Conservation (phyloP, 2,329 filamentous ascomycete genomes). For the Fusarium scirpi region DNA sequence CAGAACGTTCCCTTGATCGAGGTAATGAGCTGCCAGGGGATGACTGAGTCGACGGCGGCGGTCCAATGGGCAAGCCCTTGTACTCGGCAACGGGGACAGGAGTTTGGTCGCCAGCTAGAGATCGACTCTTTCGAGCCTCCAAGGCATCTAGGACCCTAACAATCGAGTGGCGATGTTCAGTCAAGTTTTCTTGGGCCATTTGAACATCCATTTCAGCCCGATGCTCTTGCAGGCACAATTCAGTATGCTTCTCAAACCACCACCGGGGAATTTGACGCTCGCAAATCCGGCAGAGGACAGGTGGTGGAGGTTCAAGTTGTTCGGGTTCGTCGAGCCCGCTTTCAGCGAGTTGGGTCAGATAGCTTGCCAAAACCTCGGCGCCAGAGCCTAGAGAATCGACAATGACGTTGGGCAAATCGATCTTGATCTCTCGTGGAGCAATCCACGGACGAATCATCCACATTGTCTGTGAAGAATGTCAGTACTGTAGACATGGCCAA, state of each 20-base stretch:
- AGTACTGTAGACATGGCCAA: constrained; percentile 37
- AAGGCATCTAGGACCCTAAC: constrained; percentile 94
- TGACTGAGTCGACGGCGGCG: constrained; percentile 76
- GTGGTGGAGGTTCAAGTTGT: constrained; percentile 84
- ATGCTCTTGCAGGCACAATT: constrained; percentile 95
- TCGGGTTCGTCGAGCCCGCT: constrained; percentile 80
- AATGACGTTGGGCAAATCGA: constrained; percentile 88
- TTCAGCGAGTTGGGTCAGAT: constrained; percentile 90
- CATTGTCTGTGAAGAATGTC: constrained; percentile 78
- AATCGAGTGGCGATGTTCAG: constrained; percentile 92
- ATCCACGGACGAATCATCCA: constrained; percentile 98
- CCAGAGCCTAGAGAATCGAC: constrained; percentile 95
- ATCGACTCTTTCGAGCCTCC: constrained; percentile 79
- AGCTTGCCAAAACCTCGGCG: constrained; percentile 92
- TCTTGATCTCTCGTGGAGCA: constrained; percentile 90
- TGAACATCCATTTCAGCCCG: constrained; percentile 98
- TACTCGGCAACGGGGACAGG: constrained; percentile 77
- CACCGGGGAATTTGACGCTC: constrained; percentile 96
- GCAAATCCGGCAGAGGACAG: constrained; percentile 94
- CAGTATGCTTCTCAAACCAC: constrained; percentile 99
- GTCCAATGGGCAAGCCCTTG: constrained; percentile 87
- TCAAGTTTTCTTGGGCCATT: constrained; percentile 90
- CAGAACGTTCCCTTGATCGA: constrained; percentile 78
- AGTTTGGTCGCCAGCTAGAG: constrained; percentile 66
- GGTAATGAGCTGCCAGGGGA: constrained; percentile 79